Evolutionary conservation across 352 stramenopile genomes (phyloP), one percentile per base, ranked within the genome.

Genomic region (Phytophthora pluvialis): DNA sequence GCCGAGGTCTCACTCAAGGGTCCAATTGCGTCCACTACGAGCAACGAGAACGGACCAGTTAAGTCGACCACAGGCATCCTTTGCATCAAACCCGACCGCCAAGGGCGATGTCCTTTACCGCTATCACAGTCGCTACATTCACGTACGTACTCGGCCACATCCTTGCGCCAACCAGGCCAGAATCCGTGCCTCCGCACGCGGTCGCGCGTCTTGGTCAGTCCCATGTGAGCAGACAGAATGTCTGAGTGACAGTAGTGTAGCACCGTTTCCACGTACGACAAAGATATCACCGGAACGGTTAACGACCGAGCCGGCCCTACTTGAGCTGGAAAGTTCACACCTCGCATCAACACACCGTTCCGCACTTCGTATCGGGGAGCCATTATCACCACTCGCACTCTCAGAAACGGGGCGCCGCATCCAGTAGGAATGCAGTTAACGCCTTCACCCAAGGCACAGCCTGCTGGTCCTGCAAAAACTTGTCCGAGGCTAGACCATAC

Each of bases 171-270:
- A 18, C 52, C 42, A 5, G 31, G 42, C 43, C 53, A 61, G 7
- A 29, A 61, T 4, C 32, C 42, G 5, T 61, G 53, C 4, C 42
- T 4, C 5, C 35, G 35, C 8, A 40, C 12, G 5, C 12, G 9
- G 8, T 40, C 35, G 9, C 11, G 8, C 35, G 10, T 40, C 35
- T 40, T 40, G 1, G 35, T 40, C 0, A 40, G 4, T 4, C 35
- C 35, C 15, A 40, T 5, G 35, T 6, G 35, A n/a, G 35, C 9
- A 1, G 35, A 40, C 1, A 40, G 5, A 5, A 40, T 12, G 16
- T 61, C 53, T 0, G 9, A n/a, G 21, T 61, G 42, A 26, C 53
- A 61, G 31, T 40, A 53, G 10, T 53, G 53, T 9, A 61, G 43
- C 0, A 61, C 53, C 1, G 42, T 61, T 4, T 52, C 53, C 1